Conservation (phyloP, 352 stramenopile species). For the Globisporangium okanoganense region DNA sequence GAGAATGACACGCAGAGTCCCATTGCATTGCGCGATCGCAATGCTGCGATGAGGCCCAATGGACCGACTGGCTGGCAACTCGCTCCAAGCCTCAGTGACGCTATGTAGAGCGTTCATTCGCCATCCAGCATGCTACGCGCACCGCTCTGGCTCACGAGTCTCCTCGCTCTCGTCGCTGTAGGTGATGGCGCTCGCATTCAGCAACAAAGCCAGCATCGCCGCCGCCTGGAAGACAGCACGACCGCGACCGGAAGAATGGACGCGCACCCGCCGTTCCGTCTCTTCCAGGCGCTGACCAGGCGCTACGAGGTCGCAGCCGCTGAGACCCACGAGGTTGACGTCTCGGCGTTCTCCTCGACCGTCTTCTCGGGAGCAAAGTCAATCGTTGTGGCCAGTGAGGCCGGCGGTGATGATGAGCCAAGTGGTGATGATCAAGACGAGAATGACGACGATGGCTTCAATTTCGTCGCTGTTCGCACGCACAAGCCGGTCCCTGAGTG, state of each 20-base stretch:
- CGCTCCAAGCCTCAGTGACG: neutral
- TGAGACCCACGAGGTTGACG: neutral
- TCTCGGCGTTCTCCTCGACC: neutral
- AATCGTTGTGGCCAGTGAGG: neutral
- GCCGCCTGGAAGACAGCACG: neutral
- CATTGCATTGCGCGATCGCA: neutral
- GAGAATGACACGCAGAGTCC: neutral
- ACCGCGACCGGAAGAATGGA: neutral
- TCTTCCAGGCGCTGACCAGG: slow-evolving; percentile 4
- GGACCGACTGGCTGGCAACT: neutral
- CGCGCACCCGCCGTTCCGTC: neutral
- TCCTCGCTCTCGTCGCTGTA: neutral
- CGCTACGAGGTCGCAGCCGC: slow-evolving; percentile 1
- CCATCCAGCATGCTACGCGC: neutral
- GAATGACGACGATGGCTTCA: neutral
- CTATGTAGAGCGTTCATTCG: neutral
- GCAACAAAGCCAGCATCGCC: neutral
- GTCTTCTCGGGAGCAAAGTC: neutral
- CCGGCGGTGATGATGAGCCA: neutral
- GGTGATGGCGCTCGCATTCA: neutral
- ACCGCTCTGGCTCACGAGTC: neutral
- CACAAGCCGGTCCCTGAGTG: neutral
- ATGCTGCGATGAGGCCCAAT: neutral
- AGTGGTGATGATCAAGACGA: neutral
- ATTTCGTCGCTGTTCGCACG: neutral